These are phyloP conservation scores for Aspergillus incahuasiensis DNA, from an alignment of 495 filamentous ascomycete genomes.

Conservation along the genomic window DNA sequence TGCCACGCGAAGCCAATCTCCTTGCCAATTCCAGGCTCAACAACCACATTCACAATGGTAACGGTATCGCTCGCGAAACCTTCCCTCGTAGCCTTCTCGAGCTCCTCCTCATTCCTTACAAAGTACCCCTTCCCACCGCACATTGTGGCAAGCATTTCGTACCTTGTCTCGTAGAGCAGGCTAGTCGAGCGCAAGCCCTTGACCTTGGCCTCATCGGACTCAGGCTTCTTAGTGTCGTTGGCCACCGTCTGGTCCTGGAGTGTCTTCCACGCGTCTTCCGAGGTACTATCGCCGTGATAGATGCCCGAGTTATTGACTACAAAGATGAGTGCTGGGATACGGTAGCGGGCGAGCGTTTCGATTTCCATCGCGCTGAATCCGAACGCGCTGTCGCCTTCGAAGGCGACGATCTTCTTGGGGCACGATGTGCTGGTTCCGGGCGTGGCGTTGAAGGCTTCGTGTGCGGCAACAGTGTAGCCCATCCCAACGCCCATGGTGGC, in stretches of 20 bases:
- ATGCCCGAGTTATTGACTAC: constrained; percentile 64
- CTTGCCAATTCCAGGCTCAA: constrained; percentile 50
- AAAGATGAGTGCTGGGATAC: constrained; percentile 57
- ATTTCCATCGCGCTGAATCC: constrained; percentile 61
- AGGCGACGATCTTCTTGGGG: constrained; percentile 54
- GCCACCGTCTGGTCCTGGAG: constrained; percentile 33
- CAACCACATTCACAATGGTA: constrained; percentile 54
- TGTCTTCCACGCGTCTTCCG: constrained; percentile 34
- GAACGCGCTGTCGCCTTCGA: constrained; percentile 62
- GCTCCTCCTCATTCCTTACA: constrained; percentile 49
- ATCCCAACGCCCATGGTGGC: constrained; percentile 68
- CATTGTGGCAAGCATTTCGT: constrained; percentile 55
- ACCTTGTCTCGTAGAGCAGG: constrained; percentile 53
- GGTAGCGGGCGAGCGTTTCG: constrained; percentile 60
- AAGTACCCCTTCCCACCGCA: constrained; percentile 53
- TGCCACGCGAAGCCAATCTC: constrained; percentile 44
- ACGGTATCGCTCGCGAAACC: constrained; percentile 46
- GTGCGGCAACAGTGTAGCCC: constrained; percentile 60
- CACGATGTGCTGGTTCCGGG: constrained; percentile 7
- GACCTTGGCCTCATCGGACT: constrained; percentile 9
- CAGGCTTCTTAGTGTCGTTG: constrained; percentile 24
- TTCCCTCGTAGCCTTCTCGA: constrained; percentile 47
- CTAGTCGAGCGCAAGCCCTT: constrained; percentile 49
- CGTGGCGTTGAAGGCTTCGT: constrained; percentile 53
- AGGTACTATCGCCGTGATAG: constrained; percentile 52